phyloP scores from a whole-genome alignment of 2,329 filamentous ascomycete genomes.

The Ceratocystiopsis minuta region DNA sequence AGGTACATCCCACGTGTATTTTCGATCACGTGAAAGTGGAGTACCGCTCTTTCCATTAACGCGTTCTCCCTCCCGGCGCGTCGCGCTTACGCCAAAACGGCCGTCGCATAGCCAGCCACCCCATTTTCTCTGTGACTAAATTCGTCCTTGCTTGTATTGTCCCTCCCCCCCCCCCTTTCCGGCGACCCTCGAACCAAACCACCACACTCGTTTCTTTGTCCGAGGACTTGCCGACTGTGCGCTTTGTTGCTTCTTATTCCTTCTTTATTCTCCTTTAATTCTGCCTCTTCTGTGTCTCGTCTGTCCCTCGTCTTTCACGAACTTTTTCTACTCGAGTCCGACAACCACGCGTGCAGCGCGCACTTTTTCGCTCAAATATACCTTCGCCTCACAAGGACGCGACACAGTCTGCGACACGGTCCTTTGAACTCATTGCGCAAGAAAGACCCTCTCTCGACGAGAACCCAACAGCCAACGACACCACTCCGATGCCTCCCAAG shows the following conservation, averaged over 20 bases:
- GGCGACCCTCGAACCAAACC: too few species aligned
- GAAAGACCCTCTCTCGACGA: not conserved
- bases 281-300: not conserved
- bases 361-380: too few species aligned
- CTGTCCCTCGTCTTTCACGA: not conserved
- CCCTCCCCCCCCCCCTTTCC: not conserved
- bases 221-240: not conserved
- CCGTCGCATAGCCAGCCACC: conserved; percentile 3
- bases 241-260: not conserved
- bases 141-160: not conserved
- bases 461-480: too few species aligned
- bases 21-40: not conserved
- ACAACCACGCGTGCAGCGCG: too few species aligned
- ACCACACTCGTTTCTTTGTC: too few species aligned
- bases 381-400: not conserved
- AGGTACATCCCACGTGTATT: not conserved
- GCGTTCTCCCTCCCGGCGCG: not conserved
- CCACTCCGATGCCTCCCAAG: conserved; percentile 4
- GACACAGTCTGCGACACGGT: not conserved
- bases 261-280: not conserved
- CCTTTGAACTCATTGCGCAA: not conserved
- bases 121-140: conserved; percentile 1
- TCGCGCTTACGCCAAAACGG: not conserved
- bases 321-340: too few species aligned
- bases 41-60: not conserved